Evolutionary conservation across 2,329 filamentous ascomycete species (phyloP).

Genomic region (Dactylella cylindrospora): DNA sequence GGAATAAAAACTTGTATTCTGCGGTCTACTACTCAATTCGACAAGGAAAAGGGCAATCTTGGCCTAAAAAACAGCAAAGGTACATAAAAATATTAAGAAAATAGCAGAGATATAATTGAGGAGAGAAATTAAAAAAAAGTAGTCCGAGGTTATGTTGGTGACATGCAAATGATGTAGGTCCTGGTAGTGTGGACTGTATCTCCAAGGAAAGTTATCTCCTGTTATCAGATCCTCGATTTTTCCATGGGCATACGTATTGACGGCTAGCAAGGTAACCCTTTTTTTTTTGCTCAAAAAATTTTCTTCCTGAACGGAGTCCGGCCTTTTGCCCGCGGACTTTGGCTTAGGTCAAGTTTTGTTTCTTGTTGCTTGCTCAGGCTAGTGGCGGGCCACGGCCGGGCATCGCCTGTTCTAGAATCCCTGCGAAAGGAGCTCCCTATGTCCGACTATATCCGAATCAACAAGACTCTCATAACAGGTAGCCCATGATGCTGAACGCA

Average conservation of each 20-base stretch:
- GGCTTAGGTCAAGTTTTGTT: neutral
- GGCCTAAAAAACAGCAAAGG: no score
- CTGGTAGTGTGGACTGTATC: neutral
- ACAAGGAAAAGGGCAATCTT: no score
- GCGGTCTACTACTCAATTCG: no score
- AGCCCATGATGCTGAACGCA: no score
- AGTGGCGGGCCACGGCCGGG: neutral
- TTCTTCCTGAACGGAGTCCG: constrained; percentile 16
- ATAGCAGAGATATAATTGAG: neutral
- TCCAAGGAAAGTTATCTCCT: constrained; percentile 25
- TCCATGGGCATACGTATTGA: neutral
- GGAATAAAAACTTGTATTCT: no score
- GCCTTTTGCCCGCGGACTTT: constrained; percentile 6
- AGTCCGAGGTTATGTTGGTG: constrained; percentile 6
- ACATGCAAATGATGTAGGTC: constrained; percentile 1
- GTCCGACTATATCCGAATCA: constrained; percentile 9
- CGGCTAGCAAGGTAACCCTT: no score
- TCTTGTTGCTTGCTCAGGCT: neutral
- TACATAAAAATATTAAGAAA: no score
- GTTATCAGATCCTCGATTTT: constrained; percentile 40
- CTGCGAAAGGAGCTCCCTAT: neutral
- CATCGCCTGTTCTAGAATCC: constrained; percentile 1
- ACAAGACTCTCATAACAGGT: no score
- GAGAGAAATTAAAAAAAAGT: neutral
- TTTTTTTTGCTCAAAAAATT: constrained; percentile 22